phyloP scores from a whole-genome alignment of 148 eudicot species.

The Dianthus caryophyllus region DNA sequence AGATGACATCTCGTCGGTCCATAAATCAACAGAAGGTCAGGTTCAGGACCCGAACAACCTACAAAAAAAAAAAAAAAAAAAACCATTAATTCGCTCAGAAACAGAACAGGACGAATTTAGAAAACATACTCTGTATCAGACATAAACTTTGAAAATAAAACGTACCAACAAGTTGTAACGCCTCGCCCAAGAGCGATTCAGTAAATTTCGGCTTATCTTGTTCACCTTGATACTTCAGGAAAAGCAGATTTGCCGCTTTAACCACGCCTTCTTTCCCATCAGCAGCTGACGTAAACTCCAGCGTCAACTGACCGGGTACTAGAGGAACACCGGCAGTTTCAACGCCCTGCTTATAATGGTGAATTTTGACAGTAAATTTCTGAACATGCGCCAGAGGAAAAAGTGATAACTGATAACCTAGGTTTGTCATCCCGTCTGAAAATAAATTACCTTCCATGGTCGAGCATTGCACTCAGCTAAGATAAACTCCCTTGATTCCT shows the following conservation, averaged over 20 bases:
- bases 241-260: conserved; percentile 73
- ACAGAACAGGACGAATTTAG: not conserved
- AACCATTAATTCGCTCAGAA: conserved; percentile 10
- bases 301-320: conserved; percentile 31
- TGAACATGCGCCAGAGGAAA: not conserved
- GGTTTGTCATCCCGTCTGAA: conserved; percentile 4
- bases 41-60: conserved; percentile 70
- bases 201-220: conserved; percentile 51
- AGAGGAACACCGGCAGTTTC: conserved; percentile 23
- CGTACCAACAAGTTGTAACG: conserved; percentile 62
- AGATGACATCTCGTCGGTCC: conserved; percentile 85
- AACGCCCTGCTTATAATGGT: conserved; percentile 41
- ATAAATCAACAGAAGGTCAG: conserved; percentile 75
- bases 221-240: conserved; percentile 38
- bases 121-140: not conserved
- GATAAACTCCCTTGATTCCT: conserved; percentile 60
- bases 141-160: conserved; percentile 1
- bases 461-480: conserved; percentile 36
- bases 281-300: conserved; percentile 60
- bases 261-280: conserved; percentile 80
- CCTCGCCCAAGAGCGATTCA: conserved; percentile 61
- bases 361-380: not conserved
- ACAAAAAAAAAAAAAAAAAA: conserved; percentile 3
- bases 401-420: not conserved
- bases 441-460: conserved; percentile 46